Evolutionary conservation across 108 stramenopile species (phyloP), one percentile per base, ranked within the genome.

Genomic region (Nannochloropsis granulata): DNA sequence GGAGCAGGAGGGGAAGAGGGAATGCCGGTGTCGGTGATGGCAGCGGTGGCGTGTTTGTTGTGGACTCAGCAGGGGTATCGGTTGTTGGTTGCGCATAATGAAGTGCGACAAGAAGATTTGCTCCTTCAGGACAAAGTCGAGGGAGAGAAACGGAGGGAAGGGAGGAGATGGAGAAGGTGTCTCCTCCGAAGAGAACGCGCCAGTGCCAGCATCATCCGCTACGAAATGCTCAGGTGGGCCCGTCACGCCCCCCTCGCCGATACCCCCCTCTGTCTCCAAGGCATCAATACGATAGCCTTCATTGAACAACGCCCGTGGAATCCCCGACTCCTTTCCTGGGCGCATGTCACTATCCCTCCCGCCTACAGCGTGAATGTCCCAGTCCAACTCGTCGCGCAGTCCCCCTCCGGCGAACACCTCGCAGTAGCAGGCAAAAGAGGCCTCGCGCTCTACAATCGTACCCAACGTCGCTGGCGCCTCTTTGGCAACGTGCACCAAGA

Each of bases 401-500:
- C 21, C 56, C 56, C 56, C 56, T 71, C 56, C 21, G 86, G 86
- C 12, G 79, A 71, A 13, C 79, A 84, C 43, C 44, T 87, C 1
- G 86, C 86, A 13, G 86, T 87, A 79, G 86, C 86, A 43, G 86
- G 86, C 26, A 79, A 43, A 8, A 14, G 83, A n/a, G 86, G 86
- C 8, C 43, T 87, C 42, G 86, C 86, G 34, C 80, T 87, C n/a
- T 87, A 84, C 83, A 87, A 81, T 83, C 80, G 82, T 12, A 78
- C 86, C 24, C 79, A 83, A 43, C 79, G 80, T 24, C 78, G 83
- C 13, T 87, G 86, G 86, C 80, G 86, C 13, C 79, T 87, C 9
- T 87, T 87, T 44, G 86, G 86, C 19, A 87, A 87, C 24, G 79
- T 87, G 42, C 79, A 84, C 78, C 80, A 87, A 80, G 86, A 86